phyloP scores from a whole-genome alignment of 2,329 filamentous ascomycete genomes.

The Colletotrichum sp. region DNA sequence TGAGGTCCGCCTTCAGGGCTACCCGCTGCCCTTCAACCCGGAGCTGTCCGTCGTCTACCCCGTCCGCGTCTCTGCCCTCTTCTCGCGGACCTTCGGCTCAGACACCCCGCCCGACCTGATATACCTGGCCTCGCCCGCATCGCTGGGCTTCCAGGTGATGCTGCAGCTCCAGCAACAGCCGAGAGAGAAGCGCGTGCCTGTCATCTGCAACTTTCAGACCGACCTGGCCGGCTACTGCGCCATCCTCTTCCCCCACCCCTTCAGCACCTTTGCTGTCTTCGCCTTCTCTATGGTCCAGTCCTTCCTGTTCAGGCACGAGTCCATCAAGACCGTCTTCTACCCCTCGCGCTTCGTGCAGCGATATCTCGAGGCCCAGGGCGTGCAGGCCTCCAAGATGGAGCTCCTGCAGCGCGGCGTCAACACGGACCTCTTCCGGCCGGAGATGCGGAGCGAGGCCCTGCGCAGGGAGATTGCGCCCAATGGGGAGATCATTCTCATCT shows the following conservation, averaged over 20 bases:
- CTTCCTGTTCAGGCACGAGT: constrained; percentile 66
- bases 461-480: constrained; percentile 62
- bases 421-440: constrained; percentile 64
- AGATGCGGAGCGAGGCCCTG: constrained; percentile 53
- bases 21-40: constrained; percentile 73
- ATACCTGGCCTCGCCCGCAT: constrained; percentile 73
- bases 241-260: constrained; percentile 69
- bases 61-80: constrained; percentile 67
- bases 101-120: constrained; percentile 64
- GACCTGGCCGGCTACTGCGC: constrained; percentile 72
- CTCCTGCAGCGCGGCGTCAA: constrained; percentile 70
- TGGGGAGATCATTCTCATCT: constrained; percentile 69
- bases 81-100: constrained; percentile 61
- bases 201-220: constrained; percentile 75
- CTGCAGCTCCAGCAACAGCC: constrained; percentile 69
- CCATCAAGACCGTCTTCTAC: constrained; percentile 72
- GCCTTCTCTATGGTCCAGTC: constrained; percentile 69
- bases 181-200: constrained; percentile 56
- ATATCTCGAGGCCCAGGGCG: constrained; percentile 64
- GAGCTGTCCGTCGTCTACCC: constrained; percentile 74
- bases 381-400: constrained; percentile 61
- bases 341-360: constrained; percentile 66
- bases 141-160: constrained; percentile 73
- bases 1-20: constrained; percentile 67
- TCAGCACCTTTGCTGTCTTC: constrained; percentile 66